A percentile compares a stretch with the other conserved stretches of the same genome.
phyloP scores from a whole-genome alignment of 2,329 filamentous ascomycete species.

The Scedosporium aurantiacum region DNA sequence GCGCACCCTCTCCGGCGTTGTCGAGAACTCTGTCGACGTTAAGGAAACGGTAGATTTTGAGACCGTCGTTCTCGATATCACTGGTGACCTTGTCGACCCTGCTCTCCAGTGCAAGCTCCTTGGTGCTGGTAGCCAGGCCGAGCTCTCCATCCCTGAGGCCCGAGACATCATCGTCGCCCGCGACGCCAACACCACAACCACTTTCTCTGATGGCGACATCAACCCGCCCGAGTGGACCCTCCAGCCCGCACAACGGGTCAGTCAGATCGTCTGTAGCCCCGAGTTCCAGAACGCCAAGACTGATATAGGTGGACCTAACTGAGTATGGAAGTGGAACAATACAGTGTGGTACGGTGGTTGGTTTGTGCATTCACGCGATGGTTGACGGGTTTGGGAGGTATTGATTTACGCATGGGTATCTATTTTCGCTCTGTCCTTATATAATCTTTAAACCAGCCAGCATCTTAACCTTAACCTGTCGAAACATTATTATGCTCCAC shows the following conservation, averaged over 20 bases:
- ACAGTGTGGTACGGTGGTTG: too few relatives aligned
- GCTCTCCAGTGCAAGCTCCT: not conserved
- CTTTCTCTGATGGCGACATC: constrained; percentile 11
- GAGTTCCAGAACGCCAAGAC: not conserved
- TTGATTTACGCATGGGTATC: too few relatives aligned
- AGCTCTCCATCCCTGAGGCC: not conserved
- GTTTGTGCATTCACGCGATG: too few relatives aligned
- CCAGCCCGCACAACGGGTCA: not conserved
- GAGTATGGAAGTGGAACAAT: too few relatives aligned
- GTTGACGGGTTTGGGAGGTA: too few relatives aligned
- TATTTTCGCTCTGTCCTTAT: too few relatives aligned
- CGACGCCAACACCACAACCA: constrained; percentile 30
- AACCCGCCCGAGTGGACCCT: not conserved
- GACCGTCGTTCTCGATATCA: not conserved
- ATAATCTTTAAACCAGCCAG: too few relatives aligned
- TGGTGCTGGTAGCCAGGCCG: not conserved
- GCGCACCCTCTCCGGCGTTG: not conserved
- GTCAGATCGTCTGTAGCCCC: not conserved
- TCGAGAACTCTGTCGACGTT: not conserved
- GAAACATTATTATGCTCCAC: too few relatives aligned
- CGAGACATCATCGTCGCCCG: constrained; percentile 13
- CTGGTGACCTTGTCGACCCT: not conserved
- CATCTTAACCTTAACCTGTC: too few relatives aligned
- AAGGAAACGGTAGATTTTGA: not conserved
- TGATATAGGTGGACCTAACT: not conserved